These are phyloP conservation scores for Endotrypanum monterogeii DNA, from an alignment of 208 protist genomes.

Conservation along the genomic window DNA sequence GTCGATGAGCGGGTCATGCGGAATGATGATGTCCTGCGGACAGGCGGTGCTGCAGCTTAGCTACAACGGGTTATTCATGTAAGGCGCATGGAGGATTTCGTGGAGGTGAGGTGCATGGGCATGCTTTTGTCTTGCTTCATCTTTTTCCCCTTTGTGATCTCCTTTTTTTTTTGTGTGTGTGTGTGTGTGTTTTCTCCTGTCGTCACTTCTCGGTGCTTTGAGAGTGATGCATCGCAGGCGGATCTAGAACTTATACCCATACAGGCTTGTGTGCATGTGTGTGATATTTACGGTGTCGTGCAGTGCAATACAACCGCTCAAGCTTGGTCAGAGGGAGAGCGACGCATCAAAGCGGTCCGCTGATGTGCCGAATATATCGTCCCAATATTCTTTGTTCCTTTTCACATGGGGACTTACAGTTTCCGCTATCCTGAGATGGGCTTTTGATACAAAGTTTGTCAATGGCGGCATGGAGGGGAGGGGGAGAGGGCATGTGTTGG, in stretches of 20 bases:
- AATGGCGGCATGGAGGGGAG: background rate
- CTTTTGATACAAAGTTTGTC: no score
- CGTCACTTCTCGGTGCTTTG: background rate
- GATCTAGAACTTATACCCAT: background rate
- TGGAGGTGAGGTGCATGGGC: background rate
- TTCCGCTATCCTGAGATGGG: no score
- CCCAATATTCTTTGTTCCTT: background rate
- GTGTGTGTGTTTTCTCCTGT: background rate
- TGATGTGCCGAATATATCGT: background rate
- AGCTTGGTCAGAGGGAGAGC: no score
- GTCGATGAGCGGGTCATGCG: conserved; percentile 60
- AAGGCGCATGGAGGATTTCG: background rate
- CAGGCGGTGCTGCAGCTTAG: conserved; percentile 74
- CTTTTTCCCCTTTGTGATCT: background rate
- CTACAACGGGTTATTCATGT: conserved; percentile 38
- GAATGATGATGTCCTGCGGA: conserved; percentile 66
- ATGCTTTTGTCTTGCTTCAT: background rate
- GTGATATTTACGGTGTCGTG: background rate
- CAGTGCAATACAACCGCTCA: background rate
- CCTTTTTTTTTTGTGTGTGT: background rate
- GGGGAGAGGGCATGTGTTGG: no score
- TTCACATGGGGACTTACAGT: background rate
- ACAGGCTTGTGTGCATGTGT: background rate
- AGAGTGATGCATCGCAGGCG: background rate
- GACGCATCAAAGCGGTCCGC: background rate